A percentile compares a stretch with the other conserved stretches of the same genome.
Conservation (phyloP, 352 stramenopile species). For the Phytophthora fragariaefolia region DNA sequence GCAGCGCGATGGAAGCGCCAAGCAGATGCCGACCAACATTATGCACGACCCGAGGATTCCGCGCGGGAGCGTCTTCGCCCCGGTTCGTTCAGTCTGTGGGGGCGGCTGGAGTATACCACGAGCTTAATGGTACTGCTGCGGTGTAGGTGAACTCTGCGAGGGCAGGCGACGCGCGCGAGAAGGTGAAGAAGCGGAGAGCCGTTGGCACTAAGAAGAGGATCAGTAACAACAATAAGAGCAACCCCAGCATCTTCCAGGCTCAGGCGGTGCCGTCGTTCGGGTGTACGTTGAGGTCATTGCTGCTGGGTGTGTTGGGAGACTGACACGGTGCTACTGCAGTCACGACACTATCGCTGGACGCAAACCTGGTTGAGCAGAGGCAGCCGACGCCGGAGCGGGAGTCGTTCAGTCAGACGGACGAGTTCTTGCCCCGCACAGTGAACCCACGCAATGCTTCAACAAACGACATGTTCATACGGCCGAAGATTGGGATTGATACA, state of each 20-base stretch:
- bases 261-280: conserved; percentile 40
- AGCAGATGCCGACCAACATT: conserved; percentile 59
- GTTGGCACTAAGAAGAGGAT: conserved; percentile 30
- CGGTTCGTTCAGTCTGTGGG: conserved; percentile 31
- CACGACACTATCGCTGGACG: conserved; percentile 61
- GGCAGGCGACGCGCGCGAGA: conserved; percentile 37
- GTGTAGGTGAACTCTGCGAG: conserved; percentile 21
- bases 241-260: conserved; percentile 41
- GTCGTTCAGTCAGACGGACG: conserved; percentile 73
- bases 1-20: conserved; percentile 35
- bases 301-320: neutral
- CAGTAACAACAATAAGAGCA: conserved; percentile 30
- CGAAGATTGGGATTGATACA: conserved; percentile 79
- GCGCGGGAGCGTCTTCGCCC: conserved; percentile 68
- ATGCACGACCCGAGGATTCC: conserved; percentile 78
- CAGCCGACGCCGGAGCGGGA: conserved; percentile 44
- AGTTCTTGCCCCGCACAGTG: conserved; percentile 50
- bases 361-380: conserved; percentile 70
- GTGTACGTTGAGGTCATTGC: conserved; percentile 35
- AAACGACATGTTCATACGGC: conserved; percentile 61
- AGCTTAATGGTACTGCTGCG: neutral
- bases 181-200: conserved; percentile 40
- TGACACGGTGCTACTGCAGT: conserved; percentile 31
- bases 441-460: conserved; percentile 46
- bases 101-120: neutral